Conservation (phyloP, 768 basidiomycete species). For the Boletus huronensis region DNA sequence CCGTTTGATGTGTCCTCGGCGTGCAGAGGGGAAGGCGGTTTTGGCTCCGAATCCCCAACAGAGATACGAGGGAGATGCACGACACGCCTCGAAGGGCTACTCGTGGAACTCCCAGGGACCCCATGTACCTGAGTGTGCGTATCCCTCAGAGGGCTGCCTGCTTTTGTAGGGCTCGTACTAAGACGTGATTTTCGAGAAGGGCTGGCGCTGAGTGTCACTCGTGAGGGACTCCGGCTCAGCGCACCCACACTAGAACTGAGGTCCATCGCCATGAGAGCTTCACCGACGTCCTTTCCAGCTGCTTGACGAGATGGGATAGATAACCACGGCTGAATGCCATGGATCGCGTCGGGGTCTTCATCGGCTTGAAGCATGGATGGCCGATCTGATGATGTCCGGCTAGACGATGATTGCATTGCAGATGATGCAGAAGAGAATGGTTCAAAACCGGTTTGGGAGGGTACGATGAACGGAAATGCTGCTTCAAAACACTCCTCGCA, state of each 20-base stretch:
- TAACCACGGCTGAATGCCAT: slow-evolving; percentile 28
- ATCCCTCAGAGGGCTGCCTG: slow-evolving; percentile 19
- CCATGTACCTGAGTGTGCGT: slow-evolving; percentile 1
- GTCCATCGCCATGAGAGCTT: slow-evolving; percentile 42
- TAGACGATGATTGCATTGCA: slow-evolving; percentile 5
- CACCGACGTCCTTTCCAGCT: slow-evolving; percentile 17
- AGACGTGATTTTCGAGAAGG: slow-evolving; percentile 25
- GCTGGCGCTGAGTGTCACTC: slow-evolving; percentile 15
- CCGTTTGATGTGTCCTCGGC: not conserved
- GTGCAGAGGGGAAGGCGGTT: slow-evolving; percentile 7
- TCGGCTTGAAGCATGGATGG: slow-evolving; percentile 21
- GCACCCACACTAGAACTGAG: slow-evolving; percentile 9
- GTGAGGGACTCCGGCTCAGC: slow-evolving; percentile 26
- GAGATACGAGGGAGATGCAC: slow-evolving; percentile 23
- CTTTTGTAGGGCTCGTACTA: slow-evolving; percentile 22
- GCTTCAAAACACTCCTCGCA: slow-evolving; percentile 86
- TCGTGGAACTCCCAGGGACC: slow-evolving; percentile 11
- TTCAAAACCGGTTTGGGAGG: not conserved
- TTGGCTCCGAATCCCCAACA: slow-evolving; percentile 10
- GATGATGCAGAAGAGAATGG: slow-evolving; percentile 3
- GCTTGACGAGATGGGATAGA: slow-evolving; percentile 26
- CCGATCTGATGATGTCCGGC: slow-evolving; percentile 10
- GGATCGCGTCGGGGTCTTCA: slow-evolving; percentile 5
- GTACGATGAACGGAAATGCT: slow-evolving; percentile 61
- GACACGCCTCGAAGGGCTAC: slow-evolving; percentile 22